Evolutionary conservation across 768 basidiomycete genomes (phyloP).

Genomic region (Podaxis rugospora): DNA sequence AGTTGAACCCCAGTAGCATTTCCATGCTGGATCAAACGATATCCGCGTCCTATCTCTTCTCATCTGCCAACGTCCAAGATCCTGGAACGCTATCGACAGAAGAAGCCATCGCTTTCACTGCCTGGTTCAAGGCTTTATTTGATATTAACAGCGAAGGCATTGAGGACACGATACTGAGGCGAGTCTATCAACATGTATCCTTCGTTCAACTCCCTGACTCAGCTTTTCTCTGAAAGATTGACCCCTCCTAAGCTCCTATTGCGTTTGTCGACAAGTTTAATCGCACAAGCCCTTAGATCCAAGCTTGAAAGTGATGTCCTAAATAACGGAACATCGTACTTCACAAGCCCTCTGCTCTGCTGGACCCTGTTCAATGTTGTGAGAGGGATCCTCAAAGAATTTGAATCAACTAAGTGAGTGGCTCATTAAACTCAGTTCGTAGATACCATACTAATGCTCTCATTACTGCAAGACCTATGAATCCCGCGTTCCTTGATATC

Average conservation of each 20-base stretch:
- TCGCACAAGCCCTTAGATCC: constrained; percentile 55
- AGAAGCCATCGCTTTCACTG: constrained; percentile 38
- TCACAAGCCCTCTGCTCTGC: constrained; percentile 64
- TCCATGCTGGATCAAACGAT: constrained; percentile 10
- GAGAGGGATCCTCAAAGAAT: constrained; percentile 55
- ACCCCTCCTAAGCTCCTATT: constrained; percentile 68
- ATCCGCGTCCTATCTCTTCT: constrained; percentile 40
- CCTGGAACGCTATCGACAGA: constrained; percentile 41
- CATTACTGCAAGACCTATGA: constrained; percentile 35
- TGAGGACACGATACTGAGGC: constrained; percentile 74
- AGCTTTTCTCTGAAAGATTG: constrained; percentile 36
- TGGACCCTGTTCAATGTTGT: constrained; percentile 81
- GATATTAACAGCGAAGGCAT: constrained; percentile 77
- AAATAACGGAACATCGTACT: constrained; percentile 74
- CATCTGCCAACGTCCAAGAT: constrained; percentile 41
- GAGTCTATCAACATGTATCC: constrained; percentile 5
- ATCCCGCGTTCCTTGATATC: constrained; percentile 54
- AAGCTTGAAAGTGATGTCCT: constrained; percentile 67
- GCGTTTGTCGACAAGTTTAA: constrained; percentile 62
- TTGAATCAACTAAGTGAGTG: constrained; percentile 50
- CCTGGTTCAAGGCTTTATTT: constrained; percentile 78
- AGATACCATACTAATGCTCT: not conserved
- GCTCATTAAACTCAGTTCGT: not conserved
- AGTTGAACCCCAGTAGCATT: not conserved
- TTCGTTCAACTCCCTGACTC: not conserved